Percentiles rank a stretch among this genome's conserved stretches.
These are phyloP conservation scores for Penicillium hesseltinei DNA, from an alignment of 2,329 filamentous ascomycete species.

Conservation along the genomic window DNA sequence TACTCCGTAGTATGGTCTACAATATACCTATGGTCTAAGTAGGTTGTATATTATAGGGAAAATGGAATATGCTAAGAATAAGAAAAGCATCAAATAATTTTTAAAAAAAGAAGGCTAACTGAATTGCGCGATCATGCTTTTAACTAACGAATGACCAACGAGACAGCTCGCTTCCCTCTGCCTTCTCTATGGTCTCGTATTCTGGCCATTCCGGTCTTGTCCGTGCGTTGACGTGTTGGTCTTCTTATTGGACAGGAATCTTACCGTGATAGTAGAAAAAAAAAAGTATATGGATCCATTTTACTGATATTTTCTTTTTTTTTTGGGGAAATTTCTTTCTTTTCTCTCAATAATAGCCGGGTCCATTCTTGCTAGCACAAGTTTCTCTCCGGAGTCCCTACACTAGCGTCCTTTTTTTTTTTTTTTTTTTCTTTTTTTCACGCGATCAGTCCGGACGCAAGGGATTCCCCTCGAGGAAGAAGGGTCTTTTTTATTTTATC, in stretches of 20 bases:
- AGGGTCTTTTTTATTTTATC: not conserved
- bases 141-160: constrained; percentile 12
- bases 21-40: not conserved
- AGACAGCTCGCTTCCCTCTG: constrained; percentile 23
- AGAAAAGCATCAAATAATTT: not conserved
- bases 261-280: constrained; percentile 1
- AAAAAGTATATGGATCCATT: constrained; percentile 1
- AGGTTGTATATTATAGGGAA: not conserved
- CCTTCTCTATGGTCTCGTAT: constrained; percentile 18
- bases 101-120: not conserved
- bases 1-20: not conserved
- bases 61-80: not conserved
- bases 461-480: constrained; percentile 2
- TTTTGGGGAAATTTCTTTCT: not conserved
- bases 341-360: constrained; percentile 5
- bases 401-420: constrained; percentile 5
- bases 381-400: constrained; percentile 13
- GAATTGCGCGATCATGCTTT: not conserved
- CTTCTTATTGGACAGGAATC: constrained; percentile 18
- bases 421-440: not conserved
- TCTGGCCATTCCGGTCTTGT: constrained; percentile 22
- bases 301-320: not conserved
- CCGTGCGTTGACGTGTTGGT: constrained; percentile 14
- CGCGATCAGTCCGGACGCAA: constrained; percentile 6
- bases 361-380: constrained; percentile 7